Evolutionary conservation across 805 yeast genomes (phyloP).

Genomic region (Lipomyces yamanashiensis): DNA sequence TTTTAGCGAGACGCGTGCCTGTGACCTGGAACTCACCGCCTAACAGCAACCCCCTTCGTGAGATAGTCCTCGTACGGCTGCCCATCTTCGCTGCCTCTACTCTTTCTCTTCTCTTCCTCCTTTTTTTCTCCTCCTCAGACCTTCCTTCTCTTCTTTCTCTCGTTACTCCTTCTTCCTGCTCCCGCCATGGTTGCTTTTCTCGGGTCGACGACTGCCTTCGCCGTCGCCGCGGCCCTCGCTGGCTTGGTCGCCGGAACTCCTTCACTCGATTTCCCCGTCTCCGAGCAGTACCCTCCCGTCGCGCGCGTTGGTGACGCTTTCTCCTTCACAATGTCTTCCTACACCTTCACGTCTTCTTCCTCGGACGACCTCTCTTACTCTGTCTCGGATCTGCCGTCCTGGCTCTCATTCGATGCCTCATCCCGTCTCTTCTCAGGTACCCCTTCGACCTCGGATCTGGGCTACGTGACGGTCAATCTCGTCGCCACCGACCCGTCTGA

Average conservation of each 20-base stretch:
- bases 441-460: conserved; percentile 47
- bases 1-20: conserved; percentile 6
- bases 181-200: conserved; percentile 2
- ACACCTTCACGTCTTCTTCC: conserved; percentile 63
- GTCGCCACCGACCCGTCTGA: conserved; percentile 63
- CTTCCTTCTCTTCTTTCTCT: background rate
- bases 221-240: conserved; percentile 7
- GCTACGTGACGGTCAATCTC: conserved; percentile 53
- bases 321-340: conserved; percentile 66
- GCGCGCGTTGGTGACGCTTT: conserved; percentile 72
- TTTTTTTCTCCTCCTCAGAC: background rate
- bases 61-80: background rate
- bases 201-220: background rate
- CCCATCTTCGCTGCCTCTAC: background rate
- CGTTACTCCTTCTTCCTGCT: background rate
- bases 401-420: conserved; percentile 74
- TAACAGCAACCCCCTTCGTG: background rate
- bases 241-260: conserved; percentile 50
- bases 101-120: background rate
- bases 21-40: background rate
- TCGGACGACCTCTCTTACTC: conserved; percentile 57
- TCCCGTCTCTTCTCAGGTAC: conserved; percentile 72
- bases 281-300: conserved; percentile 83
- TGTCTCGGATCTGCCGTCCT: conserved; percentile 65
- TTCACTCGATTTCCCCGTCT: conserved; percentile 72